Percentiles rank a stretch among this genome's conserved stretches.
Evolutionary conservation across 192 early-diverging fungal genomes (phyloP).

Genomic region (Rhizophagus clarus): DNA sequence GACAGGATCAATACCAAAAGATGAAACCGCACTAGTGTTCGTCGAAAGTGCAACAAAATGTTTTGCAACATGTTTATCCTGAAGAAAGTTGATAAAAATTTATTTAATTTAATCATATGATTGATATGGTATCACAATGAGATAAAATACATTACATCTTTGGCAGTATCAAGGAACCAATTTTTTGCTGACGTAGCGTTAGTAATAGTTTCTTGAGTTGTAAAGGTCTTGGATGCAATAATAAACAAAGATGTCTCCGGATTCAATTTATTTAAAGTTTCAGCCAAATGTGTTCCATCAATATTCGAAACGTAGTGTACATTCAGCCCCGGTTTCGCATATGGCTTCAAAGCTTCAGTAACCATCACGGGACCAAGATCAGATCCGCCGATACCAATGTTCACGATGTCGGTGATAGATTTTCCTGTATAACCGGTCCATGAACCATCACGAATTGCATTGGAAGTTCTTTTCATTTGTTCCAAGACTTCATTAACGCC

Average conservation of each 20-base stretch:
- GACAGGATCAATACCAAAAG: constrained; percentile 90
- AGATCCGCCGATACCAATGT: too few species aligned
- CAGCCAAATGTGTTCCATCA: constrained; percentile 96
- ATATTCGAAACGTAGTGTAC: constrained; percentile 98
- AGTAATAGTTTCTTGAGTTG: constrained; percentile 98
- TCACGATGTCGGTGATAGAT: background rate
- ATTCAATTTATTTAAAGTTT: constrained; percentile 71
- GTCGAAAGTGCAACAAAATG: constrained; percentile 88
- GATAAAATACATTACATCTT: constrained; percentile 59
- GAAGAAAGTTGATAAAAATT: background rate
- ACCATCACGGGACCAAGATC: constrained; percentile 71
- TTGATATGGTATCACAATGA: too few species aligned
- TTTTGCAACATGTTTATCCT: constrained; percentile 89
- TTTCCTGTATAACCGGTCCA: constrained; percentile 97
- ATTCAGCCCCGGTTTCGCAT: constrained; percentile 73
- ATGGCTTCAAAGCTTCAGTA: constrained; percentile 97
- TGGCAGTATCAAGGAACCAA: constrained; percentile 89
- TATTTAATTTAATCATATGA: too few species aligned
- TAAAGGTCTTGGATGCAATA: constrained; percentile 97
- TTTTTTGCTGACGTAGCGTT: constrained; percentile 92
- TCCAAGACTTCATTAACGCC: constrained; percentile 91
- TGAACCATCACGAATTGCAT: constrained; percentile 80
- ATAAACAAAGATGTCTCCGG: constrained; percentile 73
- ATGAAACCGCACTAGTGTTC: constrained; percentile 59
- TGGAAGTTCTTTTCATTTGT: constrained; percentile 88